Evolutionary conservation across 306 rosid species (phyloP), one percentile per base, ranked within the genome.

Genomic region (Purshia tridentata): DNA sequence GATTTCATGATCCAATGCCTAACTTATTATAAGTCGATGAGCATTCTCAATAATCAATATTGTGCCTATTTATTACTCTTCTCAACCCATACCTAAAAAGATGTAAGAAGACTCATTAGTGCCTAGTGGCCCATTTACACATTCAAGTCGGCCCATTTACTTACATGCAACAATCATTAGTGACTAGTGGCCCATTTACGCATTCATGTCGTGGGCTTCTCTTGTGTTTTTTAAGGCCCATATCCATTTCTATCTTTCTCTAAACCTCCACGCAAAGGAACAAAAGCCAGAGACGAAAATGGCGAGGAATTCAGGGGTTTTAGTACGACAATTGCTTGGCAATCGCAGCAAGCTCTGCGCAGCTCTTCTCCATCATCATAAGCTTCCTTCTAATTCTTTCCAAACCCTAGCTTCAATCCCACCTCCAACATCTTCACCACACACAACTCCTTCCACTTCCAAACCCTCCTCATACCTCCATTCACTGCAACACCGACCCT

Each of bases 381-480:
- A 45, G 6, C 73, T 59, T 42, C 16, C 54, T 14, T 39, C 59
- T 50, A 14, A 6, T 77, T 22, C 18, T 49, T 78, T 67, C 58
- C 35, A 47, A 69, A 70, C 75, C 67, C 57, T 58, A 13, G 6
- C 62, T 45, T 51, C 75, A 56, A 42, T 56, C 66, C 10, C 22
- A 22, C 37, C 35, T 6, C 18, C 16, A 11, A 49, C 35, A 11
- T 48, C 50, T 7, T 16, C 77, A 6, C 50, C 50, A 15, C 11
- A 16, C 23, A 69, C 78, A 18, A 3, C 49, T 20, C 19, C 72
- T 42, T 48, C 79, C 56, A 8, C 47, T 12, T 46, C 64, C 22
- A 77, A 67, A 47, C 70, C 55, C 53, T 73, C 62, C 62, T 46
- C 60, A 6, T 8, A 13, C 9, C 45, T 22, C 11, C 60, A 11